These are phyloP conservation scores for Populus trichocarpa DNA, from an alignment of 441 rosid genomes.

Conservation along the genomic window DNA sequence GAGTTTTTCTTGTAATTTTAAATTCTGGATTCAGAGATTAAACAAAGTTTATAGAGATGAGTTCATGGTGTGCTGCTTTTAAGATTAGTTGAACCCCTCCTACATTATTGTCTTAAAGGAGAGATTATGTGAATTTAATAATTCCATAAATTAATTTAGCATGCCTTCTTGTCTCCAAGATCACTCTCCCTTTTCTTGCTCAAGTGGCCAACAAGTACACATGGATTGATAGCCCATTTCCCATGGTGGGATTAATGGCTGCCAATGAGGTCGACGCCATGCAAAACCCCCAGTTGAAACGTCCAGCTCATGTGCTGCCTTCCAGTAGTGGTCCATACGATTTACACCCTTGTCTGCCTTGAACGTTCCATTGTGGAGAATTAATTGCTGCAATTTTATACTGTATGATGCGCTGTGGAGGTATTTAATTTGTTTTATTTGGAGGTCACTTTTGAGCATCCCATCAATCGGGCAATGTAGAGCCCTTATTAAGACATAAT, in stretches of 20 bases:
- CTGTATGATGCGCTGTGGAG: neutral
- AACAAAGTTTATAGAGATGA: neutral
- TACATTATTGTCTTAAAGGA: constrained; percentile 27
- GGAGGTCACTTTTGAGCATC: constrained; percentile 16
- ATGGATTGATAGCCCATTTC: constrained; percentile 19
- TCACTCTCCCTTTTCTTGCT: constrained; percentile 19
- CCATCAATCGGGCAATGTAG: constrained; percentile 17
- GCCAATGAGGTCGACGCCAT: constrained; percentile 30
- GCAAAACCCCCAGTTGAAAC: constrained; percentile 26
- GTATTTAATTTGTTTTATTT: constrained; percentile 10
- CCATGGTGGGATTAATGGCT: constrained; percentile 32
- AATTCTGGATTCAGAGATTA: neutral
- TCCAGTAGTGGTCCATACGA: neutral
- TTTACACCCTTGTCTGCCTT: constrained; percentile 14
- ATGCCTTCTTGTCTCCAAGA: constrained; percentile 38
- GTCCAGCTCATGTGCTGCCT: constrained; percentile 18
- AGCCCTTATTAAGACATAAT: constrained; percentile 16
- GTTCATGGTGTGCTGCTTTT: constrained; percentile 21
- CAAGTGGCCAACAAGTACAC: constrained; percentile 59
- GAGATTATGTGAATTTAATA: constrained; percentile 7
- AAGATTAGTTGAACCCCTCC: constrained; percentile 37
- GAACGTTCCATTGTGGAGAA: constrained; percentile 2
- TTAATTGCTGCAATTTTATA: neutral
- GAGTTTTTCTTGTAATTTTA: neutral
- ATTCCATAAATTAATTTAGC: constrained; percentile 22